These are phyloP conservation scores for Drosera capensis DNA, from an alignment of 148 eudicot species.

Conservation along the genomic window DNA sequence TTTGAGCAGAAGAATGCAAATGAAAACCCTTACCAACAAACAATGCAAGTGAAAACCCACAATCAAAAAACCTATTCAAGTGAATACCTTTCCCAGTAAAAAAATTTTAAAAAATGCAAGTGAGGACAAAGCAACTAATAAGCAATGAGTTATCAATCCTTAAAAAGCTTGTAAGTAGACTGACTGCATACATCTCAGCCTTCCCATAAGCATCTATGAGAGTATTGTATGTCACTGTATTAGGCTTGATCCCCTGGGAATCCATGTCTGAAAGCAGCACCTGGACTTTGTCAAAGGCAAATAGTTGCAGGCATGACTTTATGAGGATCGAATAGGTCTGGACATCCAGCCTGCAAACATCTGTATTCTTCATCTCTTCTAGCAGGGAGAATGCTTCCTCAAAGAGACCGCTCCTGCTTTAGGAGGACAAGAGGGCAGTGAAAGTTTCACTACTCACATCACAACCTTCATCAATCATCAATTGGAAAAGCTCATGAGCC, in stretches of 20 bases:
- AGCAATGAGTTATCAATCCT: no score
- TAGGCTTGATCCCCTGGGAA: conserved; percentile 62
- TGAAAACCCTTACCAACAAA: no score
- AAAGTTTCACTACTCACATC: conserved; percentile 45
- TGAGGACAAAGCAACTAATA: no score
- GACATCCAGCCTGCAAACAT: conserved; percentile 61
- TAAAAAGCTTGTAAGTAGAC: background rate
- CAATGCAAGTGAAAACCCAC: no score
- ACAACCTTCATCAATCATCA: conserved; percentile 82
- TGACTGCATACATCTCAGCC: conserved; percentile 46
- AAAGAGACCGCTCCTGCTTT: conserved; percentile 66
- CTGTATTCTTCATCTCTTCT: conserved; percentile 55
- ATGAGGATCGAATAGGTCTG: conserved; percentile 70
- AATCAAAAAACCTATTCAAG: no score
- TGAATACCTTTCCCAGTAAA: no score
- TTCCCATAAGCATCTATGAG: conserved; percentile 81
- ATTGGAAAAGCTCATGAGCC: conserved; percentile 52
- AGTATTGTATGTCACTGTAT: conserved; percentile 74
- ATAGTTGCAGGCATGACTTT: conserved; percentile 64
- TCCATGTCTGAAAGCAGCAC: conserved; percentile 65
- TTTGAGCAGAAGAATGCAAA: no score
- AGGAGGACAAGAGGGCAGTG: conserved; percentile 87
- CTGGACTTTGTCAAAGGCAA: conserved; percentile 47
- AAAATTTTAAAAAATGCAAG: no score
- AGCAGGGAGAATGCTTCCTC: conserved; percentile 65